Conservation (phyloP, 1,284 basidiomycete species). For the Singerocomus rubriflavus region DNA sequence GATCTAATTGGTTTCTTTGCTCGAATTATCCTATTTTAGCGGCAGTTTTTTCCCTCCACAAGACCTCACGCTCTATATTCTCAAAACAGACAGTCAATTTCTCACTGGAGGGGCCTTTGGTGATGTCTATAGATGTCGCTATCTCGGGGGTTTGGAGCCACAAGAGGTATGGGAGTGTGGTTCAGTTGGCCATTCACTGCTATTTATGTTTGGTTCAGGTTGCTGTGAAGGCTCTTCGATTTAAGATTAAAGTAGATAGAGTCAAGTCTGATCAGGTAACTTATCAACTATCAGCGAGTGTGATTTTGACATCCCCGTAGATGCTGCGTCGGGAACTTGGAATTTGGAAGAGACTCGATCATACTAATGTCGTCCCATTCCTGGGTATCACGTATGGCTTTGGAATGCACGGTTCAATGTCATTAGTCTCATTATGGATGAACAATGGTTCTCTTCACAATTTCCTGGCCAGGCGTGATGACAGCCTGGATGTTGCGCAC, state of each 20-base stretch:
- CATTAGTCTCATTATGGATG: constrained; percentile 23
- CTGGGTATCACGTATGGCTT: constrained; percentile 16
- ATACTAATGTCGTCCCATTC: constrained; percentile 13
- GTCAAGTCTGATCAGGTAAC: background rate
- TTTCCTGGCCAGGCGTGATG: constrained; percentile 1
- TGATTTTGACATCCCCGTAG: background rate
- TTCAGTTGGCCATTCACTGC: background rate
- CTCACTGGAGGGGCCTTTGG: constrained; percentile 5
- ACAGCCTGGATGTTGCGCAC: background rate
- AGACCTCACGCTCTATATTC: background rate
- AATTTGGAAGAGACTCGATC: constrained; percentile 19
- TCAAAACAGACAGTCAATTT: background rate
- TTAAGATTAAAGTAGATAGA: background rate
- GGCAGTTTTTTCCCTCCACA: background rate
- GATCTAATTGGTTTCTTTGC: too few species aligned
- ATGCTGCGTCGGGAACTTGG: constrained; percentile 18
- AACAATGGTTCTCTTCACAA: constrained; percentile 10
- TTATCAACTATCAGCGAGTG: background rate
- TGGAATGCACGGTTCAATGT: constrained; percentile 6
- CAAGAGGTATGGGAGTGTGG: constrained; percentile 1
- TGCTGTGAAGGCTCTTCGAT: constrained; percentile 17
- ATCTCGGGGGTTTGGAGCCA: background rate
- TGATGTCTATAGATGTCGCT: constrained; percentile 11
- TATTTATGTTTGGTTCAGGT: constrained; percentile 7
- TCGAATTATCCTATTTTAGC: too few species aligned